phyloP scores from a whole-genome alignment of 495 filamentous ascomycete species.

The Podospora bellae-mahoneyi region DNA sequence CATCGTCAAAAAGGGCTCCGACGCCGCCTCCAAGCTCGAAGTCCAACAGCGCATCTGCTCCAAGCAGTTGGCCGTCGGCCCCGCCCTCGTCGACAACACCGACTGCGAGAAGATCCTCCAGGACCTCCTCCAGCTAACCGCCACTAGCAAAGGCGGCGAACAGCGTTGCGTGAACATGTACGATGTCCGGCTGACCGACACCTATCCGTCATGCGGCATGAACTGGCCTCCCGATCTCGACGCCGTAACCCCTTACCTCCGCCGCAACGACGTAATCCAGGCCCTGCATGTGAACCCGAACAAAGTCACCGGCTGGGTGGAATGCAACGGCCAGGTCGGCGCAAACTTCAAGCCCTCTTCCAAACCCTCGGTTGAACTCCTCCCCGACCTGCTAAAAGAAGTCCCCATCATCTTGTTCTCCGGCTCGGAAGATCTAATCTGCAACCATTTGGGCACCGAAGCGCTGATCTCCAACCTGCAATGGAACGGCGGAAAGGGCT shows the following conservation, averaged over 20 bases:
- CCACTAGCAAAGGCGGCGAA: slow-evolving; percentile 46
- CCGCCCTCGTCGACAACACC: slow-evolving; percentile 60
- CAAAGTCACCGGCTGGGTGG: slow-evolving; percentile 84
- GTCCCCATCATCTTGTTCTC: slow-evolving; percentile 84
- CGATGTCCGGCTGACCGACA: slow-evolving; percentile 78
- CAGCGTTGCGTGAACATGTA: slow-evolving; percentile 84
- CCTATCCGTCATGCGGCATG: slow-evolving; percentile 78
- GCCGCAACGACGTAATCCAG: slow-evolving; percentile 67
- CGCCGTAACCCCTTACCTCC: slow-evolving; percentile 77
- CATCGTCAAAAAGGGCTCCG: slow-evolving; percentile 63
- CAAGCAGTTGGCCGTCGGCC: slow-evolving; percentile 59
- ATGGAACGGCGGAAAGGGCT: slow-evolving; percentile 87
- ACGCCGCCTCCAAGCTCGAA: slow-evolving; percentile 58
- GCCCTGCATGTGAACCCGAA: slow-evolving; percentile 80
- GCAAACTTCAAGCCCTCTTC: slow-evolving; percentile 63
- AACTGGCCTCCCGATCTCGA: slow-evolving; percentile 88
- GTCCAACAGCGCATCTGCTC: slow-evolving; percentile 51
- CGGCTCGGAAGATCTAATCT: slow-evolving; percentile 90
- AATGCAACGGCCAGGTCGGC: slow-evolving; percentile 79
- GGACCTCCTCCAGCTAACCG: slow-evolving; percentile 60
- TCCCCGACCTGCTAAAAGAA: slow-evolving; percentile 73
- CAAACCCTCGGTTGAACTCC: slow-evolving; percentile 64
- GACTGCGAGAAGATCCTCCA: slow-evolving; percentile 73
- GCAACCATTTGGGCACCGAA: slow-evolving; percentile 95
- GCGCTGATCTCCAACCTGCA: slow-evolving; percentile 84